A percentile compares a stretch with the other conserved stretches of the same genome.
phyloP scores from a whole-genome alignment of 257 asterid species.

The Solanum bukasovii region DNA sequence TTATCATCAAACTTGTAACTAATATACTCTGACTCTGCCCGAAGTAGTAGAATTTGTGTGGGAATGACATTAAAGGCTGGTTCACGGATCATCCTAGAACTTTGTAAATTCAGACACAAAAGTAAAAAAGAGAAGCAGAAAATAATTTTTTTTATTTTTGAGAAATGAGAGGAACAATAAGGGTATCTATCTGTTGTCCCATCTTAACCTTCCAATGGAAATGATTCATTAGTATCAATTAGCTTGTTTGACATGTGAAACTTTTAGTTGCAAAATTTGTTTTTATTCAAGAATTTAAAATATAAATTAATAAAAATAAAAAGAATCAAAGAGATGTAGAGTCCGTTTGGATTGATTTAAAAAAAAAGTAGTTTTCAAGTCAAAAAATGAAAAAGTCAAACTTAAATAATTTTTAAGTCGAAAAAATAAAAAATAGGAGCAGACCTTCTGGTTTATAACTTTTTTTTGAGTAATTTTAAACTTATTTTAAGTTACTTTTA shows the following conservation, averaged over 20 bases:
- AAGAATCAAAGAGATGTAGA: too few species aligned
- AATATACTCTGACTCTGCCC: background rate
- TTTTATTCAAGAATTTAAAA: background rate
- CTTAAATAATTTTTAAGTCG: too few species aligned
- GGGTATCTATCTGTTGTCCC: background rate
- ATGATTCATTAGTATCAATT: background rate
- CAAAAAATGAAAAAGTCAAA: too few species aligned
- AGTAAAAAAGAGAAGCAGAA: background rate
- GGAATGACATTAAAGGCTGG: background rate
- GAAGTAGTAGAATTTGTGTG: background rate
- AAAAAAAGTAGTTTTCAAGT: too few species aligned
- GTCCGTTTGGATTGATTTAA: too few species aligned
- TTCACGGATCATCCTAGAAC: constrained; percentile 32
- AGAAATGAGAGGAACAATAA: background rate
- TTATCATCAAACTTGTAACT: too few species aligned
- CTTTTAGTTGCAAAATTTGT: constrained; percentile 20
- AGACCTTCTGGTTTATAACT: too few species aligned
- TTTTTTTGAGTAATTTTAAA: too few species aligned
- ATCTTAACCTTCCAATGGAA: background rate
- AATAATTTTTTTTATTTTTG: background rate
- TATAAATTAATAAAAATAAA: too few species aligned
- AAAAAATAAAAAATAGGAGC: too few species aligned
- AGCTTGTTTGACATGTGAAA: constrained; percentile 35
- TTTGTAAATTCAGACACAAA: background rate
- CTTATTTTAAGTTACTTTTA: too few species aligned